Evolutionary conservation across 1,284 basidiomycete species (phyloP).

Genomic region (Butyriboletus appendiculatus): DNA sequence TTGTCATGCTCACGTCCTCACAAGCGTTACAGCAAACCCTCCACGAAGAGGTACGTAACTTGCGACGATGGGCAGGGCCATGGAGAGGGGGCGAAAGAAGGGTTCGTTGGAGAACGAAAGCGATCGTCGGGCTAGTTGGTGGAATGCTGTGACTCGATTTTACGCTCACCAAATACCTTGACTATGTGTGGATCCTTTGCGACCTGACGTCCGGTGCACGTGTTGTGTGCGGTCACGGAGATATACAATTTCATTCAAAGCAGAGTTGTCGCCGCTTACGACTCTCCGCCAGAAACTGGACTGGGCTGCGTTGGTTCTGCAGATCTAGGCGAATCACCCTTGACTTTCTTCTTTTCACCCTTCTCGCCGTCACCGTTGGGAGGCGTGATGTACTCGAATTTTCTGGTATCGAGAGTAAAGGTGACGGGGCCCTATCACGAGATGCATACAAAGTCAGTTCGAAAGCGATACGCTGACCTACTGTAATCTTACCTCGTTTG

Average conservation of each 20-base stretch:
- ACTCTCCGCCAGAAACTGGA: background rate
- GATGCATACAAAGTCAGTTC: background rate
- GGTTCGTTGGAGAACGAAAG: constrained; percentile 70
- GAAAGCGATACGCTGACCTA: background rate
- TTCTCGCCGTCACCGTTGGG: constrained; percentile 8
- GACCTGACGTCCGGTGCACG: background rate
- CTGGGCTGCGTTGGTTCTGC: constrained; percentile 3
- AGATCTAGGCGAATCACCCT: constrained; percentile 1
- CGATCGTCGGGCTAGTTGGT: constrained; percentile 63
- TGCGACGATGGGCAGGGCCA: constrained; percentile 47
- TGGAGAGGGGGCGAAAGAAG: constrained; percentile 67
- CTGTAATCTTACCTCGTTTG: constrained; percentile 69
- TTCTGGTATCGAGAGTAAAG: constrained; percentile 77
- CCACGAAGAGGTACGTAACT: constrained; percentile 45
- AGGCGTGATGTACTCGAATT: constrained; percentile 52
- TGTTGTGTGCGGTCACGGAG: background rate
- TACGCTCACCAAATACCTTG: constrained; percentile 12
- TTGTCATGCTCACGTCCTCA: constrained; percentile 77
- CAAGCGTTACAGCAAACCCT: constrained; percentile 41
- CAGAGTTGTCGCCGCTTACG: constrained; percentile 3
- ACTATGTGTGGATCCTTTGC: background rate
- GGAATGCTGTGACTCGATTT: constrained; percentile 52
- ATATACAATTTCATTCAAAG: constrained; percentile 5
- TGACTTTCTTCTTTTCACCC: constrained; percentile 9
- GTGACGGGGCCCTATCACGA: constrained; percentile 74